phyloP scores from a whole-genome alignment of 2,329 filamentous ascomycete genomes.

The Periconia digitata region DNA sequence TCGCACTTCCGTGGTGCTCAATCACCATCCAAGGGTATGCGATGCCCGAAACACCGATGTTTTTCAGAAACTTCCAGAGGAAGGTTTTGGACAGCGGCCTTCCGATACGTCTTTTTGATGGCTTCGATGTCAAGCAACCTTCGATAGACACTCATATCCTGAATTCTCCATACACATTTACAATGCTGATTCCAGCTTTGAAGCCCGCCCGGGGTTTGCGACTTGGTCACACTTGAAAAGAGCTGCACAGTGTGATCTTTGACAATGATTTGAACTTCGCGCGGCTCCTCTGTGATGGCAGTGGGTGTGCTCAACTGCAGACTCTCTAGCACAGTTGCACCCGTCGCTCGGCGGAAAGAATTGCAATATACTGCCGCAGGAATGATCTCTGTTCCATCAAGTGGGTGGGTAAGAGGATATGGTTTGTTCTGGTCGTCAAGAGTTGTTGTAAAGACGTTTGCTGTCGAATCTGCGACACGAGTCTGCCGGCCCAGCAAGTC shows the following conservation, averaged over 20 bases:
- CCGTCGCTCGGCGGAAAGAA: constrained; percentile 42
- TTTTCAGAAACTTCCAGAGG: constrained; percentile 42
- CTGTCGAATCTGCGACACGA: constrained; percentile 14
- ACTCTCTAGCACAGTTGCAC: constrained; percentile 29
- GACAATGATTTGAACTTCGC: constrained; percentile 43
- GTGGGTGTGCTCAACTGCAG: constrained; percentile 42
- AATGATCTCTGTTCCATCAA: constrained; percentile 48
- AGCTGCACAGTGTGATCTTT: constrained; percentile 35
- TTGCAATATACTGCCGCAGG: constrained; percentile 48
- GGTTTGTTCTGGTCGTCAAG: constrained; percentile 44
- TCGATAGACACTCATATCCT: constrained; percentile 9
- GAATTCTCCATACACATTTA: constrained; percentile 15
- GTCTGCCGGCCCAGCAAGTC: constrained; percentile 15
- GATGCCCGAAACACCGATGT: constrained; percentile 45
- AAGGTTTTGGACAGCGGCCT: constrained; percentile 35
- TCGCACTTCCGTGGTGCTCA: constrained; percentile 42
- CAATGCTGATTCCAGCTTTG: constrained; percentile 41
- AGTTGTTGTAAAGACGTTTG: constrained; percentile 28
- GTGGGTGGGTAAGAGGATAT: constrained; percentile 45
- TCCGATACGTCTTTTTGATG: constrained; percentile 30
- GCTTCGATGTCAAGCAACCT: constrained; percentile 23
- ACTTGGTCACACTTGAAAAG: constrained; percentile 32
- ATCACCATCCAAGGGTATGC: constrained; percentile 47
- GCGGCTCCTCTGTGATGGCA: constrained; percentile 33
- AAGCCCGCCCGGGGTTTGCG: constrained; percentile 8